Evolutionary conservation across 495 filamentous ascomycete species (phyloP).

Genomic region (Massariosphaeria phaeospora): DNA sequence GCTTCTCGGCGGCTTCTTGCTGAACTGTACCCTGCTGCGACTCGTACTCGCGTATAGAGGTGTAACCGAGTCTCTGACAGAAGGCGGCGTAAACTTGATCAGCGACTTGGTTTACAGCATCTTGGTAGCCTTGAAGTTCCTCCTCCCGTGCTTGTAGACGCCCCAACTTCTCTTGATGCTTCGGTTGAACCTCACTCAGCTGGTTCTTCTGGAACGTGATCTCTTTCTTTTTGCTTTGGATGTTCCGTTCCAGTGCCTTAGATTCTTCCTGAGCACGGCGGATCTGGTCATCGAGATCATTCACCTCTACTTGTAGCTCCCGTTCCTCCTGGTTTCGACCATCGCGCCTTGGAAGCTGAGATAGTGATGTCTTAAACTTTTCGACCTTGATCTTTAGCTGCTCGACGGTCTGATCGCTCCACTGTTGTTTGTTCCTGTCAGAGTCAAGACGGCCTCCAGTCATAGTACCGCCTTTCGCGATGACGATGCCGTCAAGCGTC

Average conservation of each 20-base stretch:
- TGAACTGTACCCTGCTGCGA: slow-evolving; percentile 86
- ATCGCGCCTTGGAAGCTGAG: slow-evolving; percentile 67
- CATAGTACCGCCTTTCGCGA: slow-evolving; percentile 96
- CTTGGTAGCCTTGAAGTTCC: slow-evolving; percentile 62
- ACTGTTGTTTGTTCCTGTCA: slow-evolving; percentile 68
- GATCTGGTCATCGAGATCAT: slow-evolving; percentile 74
- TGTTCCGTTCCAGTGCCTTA: slow-evolving; percentile 75
- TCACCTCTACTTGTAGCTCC: slow-evolving; percentile 69
- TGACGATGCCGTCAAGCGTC: slow-evolving; percentile 83
- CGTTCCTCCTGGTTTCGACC: slow-evolving; percentile 73
- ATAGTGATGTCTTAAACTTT: slow-evolving; percentile 66
- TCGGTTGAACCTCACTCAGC: slow-evolving; percentile 69
- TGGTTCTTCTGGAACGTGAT: slow-evolving; percentile 65
- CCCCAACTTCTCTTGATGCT: slow-evolving; percentile 64
- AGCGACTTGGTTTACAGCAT: slow-evolving; percentile 77
- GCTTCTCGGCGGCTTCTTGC: slow-evolving; percentile 81
- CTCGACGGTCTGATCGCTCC: slow-evolving; percentile 84
- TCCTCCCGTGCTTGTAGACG: slow-evolving; percentile 62
- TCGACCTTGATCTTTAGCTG: slow-evolving; percentile 67
- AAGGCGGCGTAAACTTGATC: slow-evolving; percentile 85
- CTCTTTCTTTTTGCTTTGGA: slow-evolving; percentile 80
- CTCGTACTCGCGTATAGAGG: slow-evolving; percentile 87
- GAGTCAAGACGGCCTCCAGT: slow-evolving; percentile 79
- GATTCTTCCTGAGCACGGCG: slow-evolving; percentile 68
- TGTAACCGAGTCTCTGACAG: slow-evolving; percentile 80